Evolutionary conservation across 441 rosid species (phyloP), one percentile per base, ranked within the genome.

Genomic region (Melastoma candidum): DNA sequence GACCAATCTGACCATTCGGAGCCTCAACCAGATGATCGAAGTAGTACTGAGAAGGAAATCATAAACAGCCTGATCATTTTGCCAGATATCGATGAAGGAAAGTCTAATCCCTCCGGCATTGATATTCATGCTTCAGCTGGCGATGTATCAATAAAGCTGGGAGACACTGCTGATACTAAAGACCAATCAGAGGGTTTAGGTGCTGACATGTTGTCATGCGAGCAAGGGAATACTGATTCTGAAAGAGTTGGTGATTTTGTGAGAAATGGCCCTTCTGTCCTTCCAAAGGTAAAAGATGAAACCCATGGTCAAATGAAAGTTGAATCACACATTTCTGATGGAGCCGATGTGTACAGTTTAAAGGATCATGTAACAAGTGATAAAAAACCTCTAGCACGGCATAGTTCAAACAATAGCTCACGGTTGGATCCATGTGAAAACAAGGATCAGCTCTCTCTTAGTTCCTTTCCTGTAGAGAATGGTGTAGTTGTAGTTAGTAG

Each of bases 401-500:
- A 50, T 58, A 81, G 90, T 68, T 71, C 80, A 72, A 84, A 81
- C 57, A 70, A 90, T 73, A 72, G 75, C 60, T 59, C 75, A 58
- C 62, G 79, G 72, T 63, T 49, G 53, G 76, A 82, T 70, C 58
- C 69, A n/a, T 54, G 49, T 12, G 55, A 49, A 54, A 53, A 29
- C 47, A 69, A 73, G 74, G 70, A 68, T 27, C 50, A 45, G 39
- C 47, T 51, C 78, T 70, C 76, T 64, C 72, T 12, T 49, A 64
- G 71, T 68, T 60, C 74, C 55, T 68, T 64, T 53, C 78, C 49
- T 12, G 68, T 45, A 66, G 59, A 59, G 82, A 78, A 61, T 74
- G 74, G 67, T 81, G 83, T 83, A 83, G 72, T 72, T 78, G 54
- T 87, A 76, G 84, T 80, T 79, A 72, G 79, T 87, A 84, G 79